Percentiles rank a stretch among this genome's conserved stretches.
phyloP scores from a whole-genome alignment of 306 rosid species.

The Prinsepia uniflora region DNA sequence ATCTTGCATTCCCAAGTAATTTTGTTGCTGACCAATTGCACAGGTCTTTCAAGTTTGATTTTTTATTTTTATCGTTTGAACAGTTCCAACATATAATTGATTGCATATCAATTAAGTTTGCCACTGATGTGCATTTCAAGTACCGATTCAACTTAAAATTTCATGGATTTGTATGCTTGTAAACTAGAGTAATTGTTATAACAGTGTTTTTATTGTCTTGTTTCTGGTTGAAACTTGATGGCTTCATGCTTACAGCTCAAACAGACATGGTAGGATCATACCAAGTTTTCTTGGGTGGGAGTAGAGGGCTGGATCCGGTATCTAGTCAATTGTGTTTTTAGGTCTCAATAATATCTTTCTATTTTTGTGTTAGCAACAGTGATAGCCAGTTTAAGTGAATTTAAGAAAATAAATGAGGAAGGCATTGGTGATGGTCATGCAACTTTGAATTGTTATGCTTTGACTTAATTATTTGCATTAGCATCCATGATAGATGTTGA shows the following conservation, averaged over 20 bases:
- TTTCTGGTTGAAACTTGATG: neutral
- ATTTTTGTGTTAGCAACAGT: neutral
- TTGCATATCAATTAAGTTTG: neutral
- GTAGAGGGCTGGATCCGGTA: neutral
- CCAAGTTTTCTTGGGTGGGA: neutral
- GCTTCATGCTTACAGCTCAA: neutral
- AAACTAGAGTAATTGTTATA: neutral
- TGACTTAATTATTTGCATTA: neutral
- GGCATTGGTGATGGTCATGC: neutral
- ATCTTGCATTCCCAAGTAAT: conserved; percentile 86
- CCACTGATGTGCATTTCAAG: neutral
- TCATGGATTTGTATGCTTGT: neutral
- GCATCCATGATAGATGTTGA: neutral
- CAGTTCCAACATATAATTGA: neutral
- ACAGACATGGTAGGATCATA: neutral
- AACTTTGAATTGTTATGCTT: neutral
- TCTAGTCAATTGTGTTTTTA: neutral
- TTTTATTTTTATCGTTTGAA: neutral
- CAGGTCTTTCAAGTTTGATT: neutral
- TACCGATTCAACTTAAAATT: neutral
- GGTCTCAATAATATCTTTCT: neutral
- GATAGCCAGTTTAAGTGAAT: neutral
- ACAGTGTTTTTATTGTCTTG: neutral
- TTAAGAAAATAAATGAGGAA: neutral
- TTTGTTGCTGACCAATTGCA: conserved; percentile 79